phyloP scores from a whole-genome alignment of 306 rosid species.

The Lablab purpureus region DNA sequence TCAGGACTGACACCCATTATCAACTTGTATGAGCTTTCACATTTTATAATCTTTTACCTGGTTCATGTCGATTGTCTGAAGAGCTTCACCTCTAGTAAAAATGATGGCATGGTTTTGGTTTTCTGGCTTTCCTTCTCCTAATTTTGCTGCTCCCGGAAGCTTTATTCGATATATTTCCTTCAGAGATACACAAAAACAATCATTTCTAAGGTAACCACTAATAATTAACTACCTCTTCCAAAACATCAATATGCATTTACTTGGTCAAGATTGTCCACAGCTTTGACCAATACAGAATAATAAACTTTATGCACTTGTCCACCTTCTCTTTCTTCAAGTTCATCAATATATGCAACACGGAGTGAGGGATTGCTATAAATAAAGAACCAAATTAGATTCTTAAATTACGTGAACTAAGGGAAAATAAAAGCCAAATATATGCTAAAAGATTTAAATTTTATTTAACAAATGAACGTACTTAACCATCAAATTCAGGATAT shows the following conservation, averaged over 20 bases:
- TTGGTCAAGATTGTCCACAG: conserved; percentile 90
- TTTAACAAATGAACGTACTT: conserved; percentile 72
- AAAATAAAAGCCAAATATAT: conserved; percentile 28
- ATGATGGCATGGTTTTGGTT: conserved; percentile 95
- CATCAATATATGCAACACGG: conserved; percentile 98
- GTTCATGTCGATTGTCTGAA: conserved; percentile 97
- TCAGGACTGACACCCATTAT: conserved; percentile 41
- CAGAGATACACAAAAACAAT: conserved; percentile 43
- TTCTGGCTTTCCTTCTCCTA: conserved; percentile 99
- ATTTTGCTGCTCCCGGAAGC: conserved; percentile 87
- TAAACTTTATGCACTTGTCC: conserved; percentile 83
- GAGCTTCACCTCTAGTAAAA: conserved; percentile 97
- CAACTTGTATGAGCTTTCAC: conserved; percentile 39
- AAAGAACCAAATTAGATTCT: conserved; percentile 47
- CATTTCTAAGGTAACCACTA: conserved; percentile 37
- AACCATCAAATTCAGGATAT: conserved; percentile 95
- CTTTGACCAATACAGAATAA: conserved; percentile 96
- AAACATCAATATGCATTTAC: conserved; percentile 56
- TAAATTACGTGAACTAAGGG: conserved; percentile 40
- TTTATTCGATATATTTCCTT: conserved; percentile 95
- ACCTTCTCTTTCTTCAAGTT: conserved; percentile 90
- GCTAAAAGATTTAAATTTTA: conserved; percentile 33
- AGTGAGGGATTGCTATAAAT: conserved; percentile 85
- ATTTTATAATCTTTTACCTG: conserved; percentile 63
- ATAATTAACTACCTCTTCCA: conserved; percentile 28